These are phyloP conservation scores for Phytophthora idaei DNA, from an alignment of 352 stramenopile genomes.

Conservation along the genomic window DNA sequence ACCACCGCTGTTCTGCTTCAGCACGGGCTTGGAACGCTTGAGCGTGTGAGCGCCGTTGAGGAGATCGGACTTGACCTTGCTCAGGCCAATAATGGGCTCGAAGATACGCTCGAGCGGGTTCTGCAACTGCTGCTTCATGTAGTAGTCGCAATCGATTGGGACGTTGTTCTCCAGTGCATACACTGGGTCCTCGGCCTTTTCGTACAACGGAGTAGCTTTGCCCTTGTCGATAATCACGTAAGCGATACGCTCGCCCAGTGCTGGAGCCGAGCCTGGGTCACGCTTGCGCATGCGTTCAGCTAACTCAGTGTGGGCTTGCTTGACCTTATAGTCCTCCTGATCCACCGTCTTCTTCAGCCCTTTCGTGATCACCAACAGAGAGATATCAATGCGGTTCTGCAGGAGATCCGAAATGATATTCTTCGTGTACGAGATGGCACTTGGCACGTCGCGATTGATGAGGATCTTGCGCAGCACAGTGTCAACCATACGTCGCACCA, in stretches of 20 bases:
- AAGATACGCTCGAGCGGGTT: slow-evolving; percentile 99
- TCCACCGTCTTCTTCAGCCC: slow-evolving; percentile 98
- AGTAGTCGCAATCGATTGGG: slow-evolving; percentile 99
- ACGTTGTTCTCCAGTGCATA: slow-evolving; percentile 99
- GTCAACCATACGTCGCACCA: slow-evolving; percentile 98
- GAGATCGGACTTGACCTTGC: slow-evolving; percentile 91
- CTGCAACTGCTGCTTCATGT: slow-evolving; percentile 98
- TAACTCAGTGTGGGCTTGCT: slow-evolving; percentile 98
- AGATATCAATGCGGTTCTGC: slow-evolving; percentile 99
- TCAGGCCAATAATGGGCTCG: slow-evolving; percentile 96
- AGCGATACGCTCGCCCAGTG: slow-evolving; percentile 98
- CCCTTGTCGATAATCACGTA: slow-evolving; percentile 99
- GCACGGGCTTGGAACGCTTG: slow-evolving; percentile 96
- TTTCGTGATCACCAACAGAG: slow-evolving; percentile 99
- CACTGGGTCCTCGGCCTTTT: slow-evolving; percentile 98
- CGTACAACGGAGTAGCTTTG: slow-evolving; percentile 96
- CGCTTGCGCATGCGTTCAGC: slow-evolving; percentile 98
- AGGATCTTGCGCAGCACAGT: slow-evolving; percentile 98
- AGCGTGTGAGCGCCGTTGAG: slow-evolving; percentile 98
- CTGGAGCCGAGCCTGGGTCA: slow-evolving; percentile 96
- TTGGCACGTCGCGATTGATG: slow-evolving; percentile 96
- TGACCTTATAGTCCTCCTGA: slow-evolving; percentile 98
- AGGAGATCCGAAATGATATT: slow-evolving; percentile 97
- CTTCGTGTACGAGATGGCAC: slow-evolving; percentile 98
- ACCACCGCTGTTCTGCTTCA: slow-evolving; percentile 95